phyloP scores from a whole-genome alignment of 179 eudicot genomes.

The Beta corolliflora region DNA sequence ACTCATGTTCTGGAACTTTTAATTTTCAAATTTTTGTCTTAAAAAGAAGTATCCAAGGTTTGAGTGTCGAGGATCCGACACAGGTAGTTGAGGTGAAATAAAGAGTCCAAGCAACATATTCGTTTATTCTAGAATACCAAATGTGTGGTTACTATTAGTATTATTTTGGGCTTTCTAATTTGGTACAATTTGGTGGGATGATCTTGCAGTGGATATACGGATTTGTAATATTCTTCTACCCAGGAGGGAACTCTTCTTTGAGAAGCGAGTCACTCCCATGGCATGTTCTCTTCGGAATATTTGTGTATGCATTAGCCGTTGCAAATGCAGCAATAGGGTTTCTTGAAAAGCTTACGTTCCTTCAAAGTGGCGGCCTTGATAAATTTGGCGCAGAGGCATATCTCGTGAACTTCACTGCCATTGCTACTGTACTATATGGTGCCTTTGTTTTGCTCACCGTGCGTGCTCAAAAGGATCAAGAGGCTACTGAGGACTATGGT shows the following conservation, averaged over 20 bases:
- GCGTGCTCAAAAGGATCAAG: slow-evolving; percentile 48
- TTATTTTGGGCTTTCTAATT: no score
- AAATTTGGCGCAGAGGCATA: slow-evolving; percentile 85
- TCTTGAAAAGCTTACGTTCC: slow-evolving; percentile 94
- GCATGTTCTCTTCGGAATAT: slow-evolving; percentile 70
- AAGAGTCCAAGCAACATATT: no score
- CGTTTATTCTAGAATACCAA: no score
- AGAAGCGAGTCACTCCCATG: slow-evolving; percentile 76
- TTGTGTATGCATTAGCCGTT: slow-evolving; percentile 68
- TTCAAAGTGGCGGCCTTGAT: slow-evolving; percentile 55
- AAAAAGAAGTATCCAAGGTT: no score
- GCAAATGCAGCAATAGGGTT: slow-evolving; percentile 74
- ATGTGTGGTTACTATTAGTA: no score
- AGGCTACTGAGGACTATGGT: slow-evolving; percentile 46
- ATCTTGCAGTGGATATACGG: slow-evolving; percentile 82
- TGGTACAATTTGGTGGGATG: not conserved
- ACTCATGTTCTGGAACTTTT: no score
- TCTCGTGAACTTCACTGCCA: slow-evolving; percentile 87
- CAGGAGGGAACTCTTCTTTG: slow-evolving; percentile 57
- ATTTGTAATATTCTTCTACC: slow-evolving; percentile 78
- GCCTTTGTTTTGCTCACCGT: slow-evolving; percentile 62
- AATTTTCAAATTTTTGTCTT: no score
- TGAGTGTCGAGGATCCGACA: no score
- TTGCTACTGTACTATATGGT: slow-evolving; percentile 63
- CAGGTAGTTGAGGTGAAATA: no score